phyloP scores from a whole-genome alignment of 2,329 filamentous ascomycete genomes.

The Exophiala viscosa region DNA sequence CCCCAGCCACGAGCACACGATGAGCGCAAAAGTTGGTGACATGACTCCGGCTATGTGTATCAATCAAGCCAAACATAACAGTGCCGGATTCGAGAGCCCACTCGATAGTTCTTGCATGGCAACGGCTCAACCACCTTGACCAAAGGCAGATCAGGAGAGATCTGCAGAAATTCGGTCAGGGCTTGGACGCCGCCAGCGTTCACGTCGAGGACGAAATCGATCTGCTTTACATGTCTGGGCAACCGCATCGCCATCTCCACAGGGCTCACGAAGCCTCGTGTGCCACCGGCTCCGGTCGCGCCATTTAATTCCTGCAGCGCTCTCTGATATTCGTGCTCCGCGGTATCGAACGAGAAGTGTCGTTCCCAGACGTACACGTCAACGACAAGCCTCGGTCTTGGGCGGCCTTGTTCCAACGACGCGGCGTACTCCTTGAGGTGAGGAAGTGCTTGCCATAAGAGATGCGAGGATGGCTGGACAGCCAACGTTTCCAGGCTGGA shows the following conservation, averaged over 20 bases:
- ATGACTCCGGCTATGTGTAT: no score
- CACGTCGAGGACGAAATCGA: slow-evolving; percentile 15
- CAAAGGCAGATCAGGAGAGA: slow-evolving; percentile 8
- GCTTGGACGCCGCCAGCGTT: slow-evolving; percentile 10
- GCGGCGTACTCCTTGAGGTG: slow-evolving; percentile 17
- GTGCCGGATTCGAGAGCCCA: slow-evolving; percentile 2
- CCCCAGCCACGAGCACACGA: no score
- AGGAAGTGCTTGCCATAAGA: slow-evolving; percentile 13
- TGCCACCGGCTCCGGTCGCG: neutral
- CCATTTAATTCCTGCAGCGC: slow-evolving; percentile 8
- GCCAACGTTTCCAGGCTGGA: slow-evolving; percentile 8
- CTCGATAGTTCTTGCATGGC: neutral
- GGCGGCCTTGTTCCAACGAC: neutral
- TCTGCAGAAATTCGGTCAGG: slow-evolving; percentile 10
- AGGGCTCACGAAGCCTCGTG: neutral
- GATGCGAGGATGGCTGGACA: slow-evolving; percentile 12
- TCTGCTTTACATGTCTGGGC: slow-evolving; percentile 15
- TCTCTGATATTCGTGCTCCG: slow-evolving; percentile 14
- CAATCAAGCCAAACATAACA: slow-evolving; percentile 15
- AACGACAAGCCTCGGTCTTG: slow-evolving; percentile 11
- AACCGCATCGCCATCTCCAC: slow-evolving; percentile 9
- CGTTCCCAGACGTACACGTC: slow-evolving; percentile 18
- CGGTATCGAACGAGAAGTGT: slow-evolving; percentile 21
- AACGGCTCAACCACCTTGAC: slow-evolving; percentile 3
- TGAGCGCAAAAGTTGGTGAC: no score